Conservation (phyloP, 257 asterid genomes). For the Leptodermis oblonga region DNA sequence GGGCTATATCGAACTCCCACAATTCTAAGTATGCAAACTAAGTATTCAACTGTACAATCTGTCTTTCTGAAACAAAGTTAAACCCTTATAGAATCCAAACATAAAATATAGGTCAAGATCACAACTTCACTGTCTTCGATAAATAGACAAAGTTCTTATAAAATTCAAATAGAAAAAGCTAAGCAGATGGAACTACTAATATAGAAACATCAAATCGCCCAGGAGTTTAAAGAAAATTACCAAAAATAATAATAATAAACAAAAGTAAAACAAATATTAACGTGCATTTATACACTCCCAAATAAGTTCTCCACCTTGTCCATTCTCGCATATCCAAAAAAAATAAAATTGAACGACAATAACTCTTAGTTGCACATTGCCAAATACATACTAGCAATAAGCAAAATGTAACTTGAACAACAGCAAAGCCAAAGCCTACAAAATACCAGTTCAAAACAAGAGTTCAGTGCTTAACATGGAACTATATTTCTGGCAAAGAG, state of each 20-base stretch:
- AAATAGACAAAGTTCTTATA: not conserved
- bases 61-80: not conserved
- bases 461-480: not conserved
- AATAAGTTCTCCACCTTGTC: not conserved
- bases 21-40: not conserved
- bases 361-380: not conserved
- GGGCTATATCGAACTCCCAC: too few relatives aligned
- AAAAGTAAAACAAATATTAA: too few relatives aligned
- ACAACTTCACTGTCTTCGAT: not conserved
- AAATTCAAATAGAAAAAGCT: not conserved
- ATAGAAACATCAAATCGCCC: not conserved
- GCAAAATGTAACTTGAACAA: not conserved
- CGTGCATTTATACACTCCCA: not conserved
- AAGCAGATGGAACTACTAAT: not conserved
- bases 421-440: not conserved
- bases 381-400: not conserved
- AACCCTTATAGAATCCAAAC: not conserved
- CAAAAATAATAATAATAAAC: too few relatives aligned
- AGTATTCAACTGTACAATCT: not conserved
- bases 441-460: not conserved
- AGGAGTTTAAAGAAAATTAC: not conserved
- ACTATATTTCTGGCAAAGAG: too few relatives aligned
- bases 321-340: not conserved
- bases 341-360: not conserved
- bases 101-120: too few relatives aligned